Evolutionary conservation across 257 asterid species (phyloP), one percentile per base, ranked within the genome.

Genomic region (Henckelia pumila): DNA sequence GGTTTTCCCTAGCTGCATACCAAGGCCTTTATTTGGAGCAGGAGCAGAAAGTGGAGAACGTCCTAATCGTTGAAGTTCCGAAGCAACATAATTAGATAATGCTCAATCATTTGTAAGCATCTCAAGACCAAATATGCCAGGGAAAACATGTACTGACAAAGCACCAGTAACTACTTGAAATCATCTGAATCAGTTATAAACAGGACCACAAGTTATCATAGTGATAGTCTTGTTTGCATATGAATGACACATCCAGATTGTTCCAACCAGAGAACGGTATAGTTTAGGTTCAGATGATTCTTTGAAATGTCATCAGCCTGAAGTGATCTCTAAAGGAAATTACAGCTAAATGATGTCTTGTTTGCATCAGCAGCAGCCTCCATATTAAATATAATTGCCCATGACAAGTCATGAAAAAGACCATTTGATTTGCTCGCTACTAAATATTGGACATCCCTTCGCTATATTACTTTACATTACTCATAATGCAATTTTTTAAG

Each of bases 1-100:
- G 57, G 89, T 72, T 82, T 91, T 91, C 16, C 97, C 97, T 63
- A 91, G 86, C 83, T 91, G 75, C 95, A 91, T 88, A 66, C 96
- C 97, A 76, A 78, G 86, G 66, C 93, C 95, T 78, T 91, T 91
- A 29, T 88, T 85, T 71, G 97, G 96, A 77, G 91, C 97, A 35
- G 87, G 67, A 79, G 92, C 89, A 76, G 97, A 61, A 67, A 95
- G 73, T 69, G 95, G 49, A 56, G 86, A 84, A 59, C 89, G 96
- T 68, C 96, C 96, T 88, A 79, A 68, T 62, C 71, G 65, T 68
- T 64, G 53, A 47, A 44, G 67, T 60, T 37, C 60, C 47, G 30
- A 63, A 73, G 66, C 25, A 63, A 69, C 52, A 58, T 50, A 53
- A 30, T 32, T 74, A 76, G 66, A 71, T 64, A 23, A 28, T 32